Evolutionary conservation across 164 flowering plant genomes (phyloP), one percentile per base, ranked within the genome.

Genomic region (Piper longum): DNA sequence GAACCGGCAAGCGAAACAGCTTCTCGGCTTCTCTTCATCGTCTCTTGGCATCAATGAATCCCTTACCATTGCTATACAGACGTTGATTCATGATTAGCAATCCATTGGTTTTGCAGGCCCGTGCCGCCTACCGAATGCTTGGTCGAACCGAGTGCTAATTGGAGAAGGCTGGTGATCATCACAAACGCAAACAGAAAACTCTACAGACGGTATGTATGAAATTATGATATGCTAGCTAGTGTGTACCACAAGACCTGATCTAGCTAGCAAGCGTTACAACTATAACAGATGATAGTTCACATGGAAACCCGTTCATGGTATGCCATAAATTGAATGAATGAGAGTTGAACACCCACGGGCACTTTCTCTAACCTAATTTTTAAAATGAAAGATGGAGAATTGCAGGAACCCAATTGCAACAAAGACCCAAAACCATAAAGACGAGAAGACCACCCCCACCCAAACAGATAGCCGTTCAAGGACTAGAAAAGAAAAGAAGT

Each of bases 1-100:
- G 92, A 81, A 70, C 88, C 83, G 70, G 82, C 77, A 67, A 26
- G 36, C 36, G 79, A 74, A 41, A 86, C 76, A 19, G 81, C 81
- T 69, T 73, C 66, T 18, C 72, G 82, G 63, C 69, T 78, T 67
- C 69, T 81, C 63, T 69, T 76, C 82, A 79, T 79, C 55, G 63
- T 66, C 70, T 14, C 18, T 68, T 67, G 43, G 18, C 67, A 62
- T 48, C 14, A 12, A 48, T 14, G 52, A 48, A 8, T 48, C 52
- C 12, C 52, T 5, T 48, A 48, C 52, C 52, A 48, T 48, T 48
- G 52, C 52, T 48, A 9, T 48, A 48, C 14, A 48, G 52, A 48
- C 52, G 52, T 9, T 48, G 14, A 48, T 48, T 48, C 52, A 48
- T 26, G 36, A 26, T 14, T 6, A 48, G 52, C 52, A 48, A 48